Conservation (phyloP, 2,329 filamentous ascomycete species). For the Rasamsonia emersonii region DNA sequence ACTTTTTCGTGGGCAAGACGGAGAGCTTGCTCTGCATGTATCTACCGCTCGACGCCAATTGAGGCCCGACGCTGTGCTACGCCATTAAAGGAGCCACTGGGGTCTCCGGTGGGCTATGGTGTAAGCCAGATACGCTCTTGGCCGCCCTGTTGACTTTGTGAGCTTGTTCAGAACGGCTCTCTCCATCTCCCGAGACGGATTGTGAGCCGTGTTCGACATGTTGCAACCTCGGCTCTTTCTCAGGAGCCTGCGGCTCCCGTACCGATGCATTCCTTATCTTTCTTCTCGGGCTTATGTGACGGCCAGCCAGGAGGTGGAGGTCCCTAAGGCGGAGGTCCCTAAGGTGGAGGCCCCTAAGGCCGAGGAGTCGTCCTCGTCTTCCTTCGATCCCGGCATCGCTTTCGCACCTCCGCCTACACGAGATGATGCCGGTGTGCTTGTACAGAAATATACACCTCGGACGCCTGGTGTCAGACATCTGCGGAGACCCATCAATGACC, state of each 20-base stretch:
- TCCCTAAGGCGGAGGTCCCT: too few species aligned
- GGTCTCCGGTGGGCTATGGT: too few species aligned
- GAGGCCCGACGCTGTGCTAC: neutral
- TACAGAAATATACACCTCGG: conserved; percentile 86
- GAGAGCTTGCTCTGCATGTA: too few species aligned
- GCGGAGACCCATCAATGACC: conserved; percentile 86
- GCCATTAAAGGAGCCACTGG: too few species aligned
- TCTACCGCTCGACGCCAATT: too few species aligned
- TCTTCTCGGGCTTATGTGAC: conserved; percentile 47
- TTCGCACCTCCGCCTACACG: conserved; percentile 40
- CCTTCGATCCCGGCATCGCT: conserved; percentile 27
- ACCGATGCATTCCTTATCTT: conserved; percentile 37
- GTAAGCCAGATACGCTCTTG: too few species aligned
- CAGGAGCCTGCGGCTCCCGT: conserved; percentile 41
- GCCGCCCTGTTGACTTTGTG: too few species aligned
- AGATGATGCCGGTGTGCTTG: conserved; percentile 34
- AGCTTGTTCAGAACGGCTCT: conserved; percentile 3
- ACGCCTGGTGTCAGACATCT: conserved; percentile 90
- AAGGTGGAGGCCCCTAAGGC: conserved; percentile 12
- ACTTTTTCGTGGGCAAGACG: too few species aligned
- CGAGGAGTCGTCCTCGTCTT: conserved; percentile 26
- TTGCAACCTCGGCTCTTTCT: conserved; percentile 58
- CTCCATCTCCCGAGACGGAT: neutral
- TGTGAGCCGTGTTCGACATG: conserved; percentile 45
- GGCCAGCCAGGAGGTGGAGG: conserved; percentile 29